Evolutionary conservation across 257 asterid species (phyloP), one percentile per base, ranked within the genome.

Genomic region (Echites panduratus): DNA sequence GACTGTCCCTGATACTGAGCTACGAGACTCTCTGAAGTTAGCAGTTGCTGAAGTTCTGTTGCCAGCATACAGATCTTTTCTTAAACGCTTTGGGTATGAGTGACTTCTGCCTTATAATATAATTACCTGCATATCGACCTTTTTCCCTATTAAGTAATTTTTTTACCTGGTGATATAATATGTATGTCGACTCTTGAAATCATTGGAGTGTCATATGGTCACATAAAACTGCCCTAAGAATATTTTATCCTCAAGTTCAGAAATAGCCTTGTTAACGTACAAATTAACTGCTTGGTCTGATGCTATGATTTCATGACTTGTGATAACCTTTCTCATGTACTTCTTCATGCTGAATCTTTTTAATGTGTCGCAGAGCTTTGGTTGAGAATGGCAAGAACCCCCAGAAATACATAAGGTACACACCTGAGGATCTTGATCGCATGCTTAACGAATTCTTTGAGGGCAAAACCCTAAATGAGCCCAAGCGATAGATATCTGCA

Each of bases 391-490:
- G 96, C 14, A 95, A 95, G 89, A 92, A 83, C 77, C 94, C 98
- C 29, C 98, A 95, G 87, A 95, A 92, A 80, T 95, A 95, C 83
- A 90, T 95, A 82, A 86, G 97, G 81, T 95, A 87, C 91, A 90
- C 87, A 2, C 94, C 98, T 0, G 99, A 95, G 84, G 99, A 92
- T 92, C 98, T 95, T 27, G 99, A 95, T 67, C 96, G 82, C 52
- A 95, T 95, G 99, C 98, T 95, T 35, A 91, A 96, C 41, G 99
- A 95, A 79, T 95, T 95, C 75, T 95, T 95, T n/a, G 98, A 95
- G 89, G 99, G 99, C 1, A 92, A 88, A 85, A 89, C 96, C 70
- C 78, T 90, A 44, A 89, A 90, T 57, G 98, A 90, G 80, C 89
- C 96, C 20, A 92, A 74, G 82, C 92, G 98, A 45, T 95, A 88